Conservation (phyloP, 768 basidiomycete species). For the Agrocybe praecox region DNA sequence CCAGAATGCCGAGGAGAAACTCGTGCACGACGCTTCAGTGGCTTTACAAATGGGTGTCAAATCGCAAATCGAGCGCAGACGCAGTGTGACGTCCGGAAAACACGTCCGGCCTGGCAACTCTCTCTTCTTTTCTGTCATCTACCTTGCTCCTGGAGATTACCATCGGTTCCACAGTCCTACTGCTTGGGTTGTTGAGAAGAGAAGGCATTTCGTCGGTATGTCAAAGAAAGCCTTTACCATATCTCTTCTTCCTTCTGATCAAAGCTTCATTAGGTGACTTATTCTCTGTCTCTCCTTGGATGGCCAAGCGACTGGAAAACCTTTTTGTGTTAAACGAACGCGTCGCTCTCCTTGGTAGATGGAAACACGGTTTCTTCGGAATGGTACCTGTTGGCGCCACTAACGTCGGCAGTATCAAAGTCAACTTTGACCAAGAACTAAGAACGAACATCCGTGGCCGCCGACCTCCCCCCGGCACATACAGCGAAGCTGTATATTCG, state of each 20-base stretch:
- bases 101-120: constrained; percentile 74
- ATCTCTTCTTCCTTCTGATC: not conserved
- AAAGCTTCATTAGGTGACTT: constrained; percentile 67
- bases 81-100: constrained; percentile 40
- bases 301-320: constrained; percentile 89
- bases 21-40: constrained; percentile 71
- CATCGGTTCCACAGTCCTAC: constrained; percentile 97
- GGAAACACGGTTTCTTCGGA: constrained; percentile 94
- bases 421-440: constrained; percentile 93
- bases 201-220: constrained; percentile 91
- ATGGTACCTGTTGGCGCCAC: constrained; percentile 99
- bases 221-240: not conserved
- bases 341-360: constrained; percentile 91
- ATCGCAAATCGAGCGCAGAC: constrained; percentile 23
- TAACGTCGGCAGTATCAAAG: constrained; percentile 94
- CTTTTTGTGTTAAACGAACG: constrained; percentile 98
- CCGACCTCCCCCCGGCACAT: constrained; percentile 80
- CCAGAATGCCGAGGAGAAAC: constrained; percentile 51
- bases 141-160: constrained; percentile 98
- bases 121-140: constrained; percentile 93
- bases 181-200: constrained; percentile 95
- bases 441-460: constrained; percentile 86
- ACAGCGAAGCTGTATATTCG: constrained; percentile 90
- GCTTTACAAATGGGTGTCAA: constrained; percentile 69
- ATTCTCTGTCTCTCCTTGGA: constrained; percentile 95